Evolutionary conservation across 192 early-diverging fungal genomes (phyloP).

Genomic region (Podila clonocystis): DNA sequence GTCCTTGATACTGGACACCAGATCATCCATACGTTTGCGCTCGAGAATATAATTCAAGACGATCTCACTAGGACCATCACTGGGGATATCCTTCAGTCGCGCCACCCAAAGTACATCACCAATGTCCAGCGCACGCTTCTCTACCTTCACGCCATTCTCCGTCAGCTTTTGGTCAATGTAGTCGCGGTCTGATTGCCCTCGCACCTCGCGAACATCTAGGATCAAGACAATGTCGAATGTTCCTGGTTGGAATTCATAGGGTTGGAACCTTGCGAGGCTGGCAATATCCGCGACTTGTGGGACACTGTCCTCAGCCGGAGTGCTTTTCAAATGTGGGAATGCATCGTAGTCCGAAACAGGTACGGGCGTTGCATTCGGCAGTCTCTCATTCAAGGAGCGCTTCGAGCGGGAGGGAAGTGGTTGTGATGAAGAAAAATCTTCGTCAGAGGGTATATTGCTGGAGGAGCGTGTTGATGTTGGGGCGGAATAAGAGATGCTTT

Average conservation of each 20-base stretch:
- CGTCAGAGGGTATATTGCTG: background rate
- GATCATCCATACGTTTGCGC: slow-evolving; percentile 94
- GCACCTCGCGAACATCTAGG: slow-evolving; percentile 88
- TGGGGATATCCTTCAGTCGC: slow-evolving; percentile 13
- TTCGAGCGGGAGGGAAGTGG: background rate
- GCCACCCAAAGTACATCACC: slow-evolving; percentile 96
- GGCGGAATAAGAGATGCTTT: no score
- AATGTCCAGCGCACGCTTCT: slow-evolving; percentile 73
- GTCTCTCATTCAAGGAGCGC: background rate
- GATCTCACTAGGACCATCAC: slow-evolving; percentile 63
- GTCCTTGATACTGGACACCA: slow-evolving; percentile 92
- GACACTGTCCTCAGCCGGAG: background rate
- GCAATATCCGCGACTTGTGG: background rate
- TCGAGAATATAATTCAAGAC: slow-evolving; percentile 90
- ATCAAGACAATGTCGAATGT: slow-evolving; percentile 77
- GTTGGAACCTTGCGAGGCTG: slow-evolving; percentile 28
- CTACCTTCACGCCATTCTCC: slow-evolving; percentile 61
- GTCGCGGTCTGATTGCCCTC: slow-evolving; percentile 69
- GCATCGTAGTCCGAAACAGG: background rate
- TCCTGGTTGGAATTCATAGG: slow-evolving; percentile 35
- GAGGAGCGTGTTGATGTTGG: background rate
- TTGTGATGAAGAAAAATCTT: background rate
- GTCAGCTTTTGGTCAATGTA: slow-evolving; percentile 78
- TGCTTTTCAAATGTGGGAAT: background rate
- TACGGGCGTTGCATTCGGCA: background rate